These are phyloP conservation scores for Globisporangium recalcitrans DNA, from an alignment of 352 stramenopile genomes.

Conservation along the genomic window DNA sequence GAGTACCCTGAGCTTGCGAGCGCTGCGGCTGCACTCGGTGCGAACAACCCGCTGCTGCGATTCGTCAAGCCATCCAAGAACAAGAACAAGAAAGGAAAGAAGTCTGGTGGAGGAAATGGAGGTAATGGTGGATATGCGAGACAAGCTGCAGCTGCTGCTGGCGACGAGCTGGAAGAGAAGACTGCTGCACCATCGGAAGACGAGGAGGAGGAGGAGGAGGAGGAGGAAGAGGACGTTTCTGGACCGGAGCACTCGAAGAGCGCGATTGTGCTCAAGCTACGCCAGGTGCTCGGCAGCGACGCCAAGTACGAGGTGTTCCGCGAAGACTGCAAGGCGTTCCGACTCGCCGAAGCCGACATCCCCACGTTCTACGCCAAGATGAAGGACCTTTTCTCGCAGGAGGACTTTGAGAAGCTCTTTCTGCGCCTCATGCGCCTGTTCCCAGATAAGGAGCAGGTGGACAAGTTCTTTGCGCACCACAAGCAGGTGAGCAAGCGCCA, in stretches of 20 bases:
- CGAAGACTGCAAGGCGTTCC: slow-evolving; percentile 70
- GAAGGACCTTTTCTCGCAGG: slow-evolving; percentile 45
- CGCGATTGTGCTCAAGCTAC: slow-evolving; percentile 71
- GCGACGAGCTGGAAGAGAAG: slow-evolving; percentile 48
- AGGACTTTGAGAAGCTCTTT: slow-evolving; percentile 75
- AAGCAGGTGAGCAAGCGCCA: slow-evolving; percentile 40
- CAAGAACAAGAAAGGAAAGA: slow-evolving; percentile 50
- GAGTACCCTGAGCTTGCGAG: slow-evolving; percentile 66
- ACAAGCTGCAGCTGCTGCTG: neutral
- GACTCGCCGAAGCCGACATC: slow-evolving; percentile 45
- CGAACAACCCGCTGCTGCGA: slow-evolving; percentile 76
- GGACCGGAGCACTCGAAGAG: slow-evolving; percentile 52
- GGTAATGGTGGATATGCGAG: neutral
- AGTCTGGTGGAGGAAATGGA: slow-evolving; percentile 6
- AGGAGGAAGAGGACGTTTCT: slow-evolving; percentile 34
- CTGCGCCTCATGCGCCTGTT: slow-evolving; percentile 70
- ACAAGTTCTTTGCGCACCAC: slow-evolving; percentile 60
- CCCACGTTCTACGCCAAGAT: slow-evolving; percentile 74
- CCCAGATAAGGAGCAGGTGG: slow-evolving; percentile 56
- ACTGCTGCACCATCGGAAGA: slow-evolving; percentile 16
- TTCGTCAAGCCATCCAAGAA: slow-evolving; percentile 79
- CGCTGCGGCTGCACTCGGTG: slow-evolving; percentile 60
- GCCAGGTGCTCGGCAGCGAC: slow-evolving; percentile 66
- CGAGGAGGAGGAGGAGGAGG: slow-evolving; percentile 34
- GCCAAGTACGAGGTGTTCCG: slow-evolving; percentile 84